phyloP scores from a whole-genome alignment of 176 grass and related monocot species.

The Coix lacrymajobi region DNA sequence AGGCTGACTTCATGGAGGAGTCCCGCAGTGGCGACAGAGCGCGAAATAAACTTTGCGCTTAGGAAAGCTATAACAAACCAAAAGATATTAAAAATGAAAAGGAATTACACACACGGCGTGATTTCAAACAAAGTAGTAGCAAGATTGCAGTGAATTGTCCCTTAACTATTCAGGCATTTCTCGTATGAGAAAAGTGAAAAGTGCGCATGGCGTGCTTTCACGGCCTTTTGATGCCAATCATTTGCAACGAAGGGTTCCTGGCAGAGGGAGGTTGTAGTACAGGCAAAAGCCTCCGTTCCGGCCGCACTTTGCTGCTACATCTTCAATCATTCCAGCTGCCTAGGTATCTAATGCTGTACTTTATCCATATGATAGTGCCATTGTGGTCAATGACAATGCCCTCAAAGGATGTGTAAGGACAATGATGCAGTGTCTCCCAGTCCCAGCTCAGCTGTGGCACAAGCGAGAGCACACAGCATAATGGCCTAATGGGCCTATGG shows the following conservation, averaged over 20 bases:
- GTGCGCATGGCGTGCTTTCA: background rate
- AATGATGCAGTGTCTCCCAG: slow-evolving; percentile 18
- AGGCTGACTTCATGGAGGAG: too few relatives aligned
- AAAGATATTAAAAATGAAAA: too few relatives aligned
- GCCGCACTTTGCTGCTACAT: background rate
- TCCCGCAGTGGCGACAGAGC: too few relatives aligned
- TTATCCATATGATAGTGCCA: background rate
- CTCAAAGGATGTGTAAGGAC: background rate
- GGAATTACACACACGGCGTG: too few relatives aligned
- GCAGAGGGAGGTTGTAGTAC: background rate
- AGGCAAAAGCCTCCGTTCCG: background rate
- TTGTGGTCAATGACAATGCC: background rate
- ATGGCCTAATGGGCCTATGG: too few relatives aligned
- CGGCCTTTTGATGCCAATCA: background rate
- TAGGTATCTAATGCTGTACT: slow-evolving; percentile 3
- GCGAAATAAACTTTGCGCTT: too few relatives aligned
- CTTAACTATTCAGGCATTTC: background rate
- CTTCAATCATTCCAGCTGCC: background rate
- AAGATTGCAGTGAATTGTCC: too few relatives aligned
- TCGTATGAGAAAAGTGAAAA: background rate
- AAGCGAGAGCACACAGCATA: background rate
- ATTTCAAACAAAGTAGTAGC: too few relatives aligned
- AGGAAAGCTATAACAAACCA: too few relatives aligned
- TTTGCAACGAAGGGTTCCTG: background rate
- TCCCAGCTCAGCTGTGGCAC: background rate